phyloP scores from a whole-genome alignment of 495 filamentous ascomycete species.

The Glarea lozoyensis region DNA sequence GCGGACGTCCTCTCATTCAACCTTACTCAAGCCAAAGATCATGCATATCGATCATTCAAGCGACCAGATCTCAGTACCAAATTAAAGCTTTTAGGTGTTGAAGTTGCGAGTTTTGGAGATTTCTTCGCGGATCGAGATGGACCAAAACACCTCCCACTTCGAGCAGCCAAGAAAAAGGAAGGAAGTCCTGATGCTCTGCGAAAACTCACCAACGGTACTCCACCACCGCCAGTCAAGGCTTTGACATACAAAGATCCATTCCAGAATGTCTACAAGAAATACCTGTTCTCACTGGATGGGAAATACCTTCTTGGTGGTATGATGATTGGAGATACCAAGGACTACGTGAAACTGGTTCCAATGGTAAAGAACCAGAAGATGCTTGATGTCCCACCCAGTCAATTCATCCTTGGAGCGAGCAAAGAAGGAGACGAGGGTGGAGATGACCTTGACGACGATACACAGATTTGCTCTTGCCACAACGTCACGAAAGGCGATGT shows the following conservation, averaged over 20 bases:
- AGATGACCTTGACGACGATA: conserved; percentile 58
- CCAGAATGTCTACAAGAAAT: conserved; percentile 93
- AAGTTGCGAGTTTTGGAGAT: conserved; percentile 92
- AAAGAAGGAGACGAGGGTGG: conserved; percentile 62
- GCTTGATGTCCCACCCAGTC: conserved; percentile 73
- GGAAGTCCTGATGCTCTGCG: conserved; percentile 28
- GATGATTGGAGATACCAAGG: conserved; percentile 96
- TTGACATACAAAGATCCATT: conserved; percentile 93
- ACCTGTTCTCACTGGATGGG: conserved; percentile 84
- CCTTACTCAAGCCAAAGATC: conserved; percentile 70
- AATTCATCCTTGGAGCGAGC: conserved; percentile 71
- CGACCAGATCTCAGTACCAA: conserved; percentile 90
- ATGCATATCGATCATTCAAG: conserved; percentile 64
- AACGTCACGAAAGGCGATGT: conserved; percentile 90
- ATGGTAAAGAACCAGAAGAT: conserved; percentile 84
- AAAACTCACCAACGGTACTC: conserved; percentile 40
- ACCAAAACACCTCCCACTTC: conserved; percentile 33
- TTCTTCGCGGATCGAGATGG: conserved; percentile 78
- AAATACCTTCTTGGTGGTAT: conserved; percentile 92
- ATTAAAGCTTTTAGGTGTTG: conserved; percentile 85
- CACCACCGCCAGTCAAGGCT: conserved; percentile 56
- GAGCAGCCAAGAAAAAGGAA: conserved; percentile 25
- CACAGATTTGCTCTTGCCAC: conserved; percentile 92
- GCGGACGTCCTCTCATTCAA: conserved; percentile 94
- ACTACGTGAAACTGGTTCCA: conserved; percentile 92